Base-by-base conservation (phyloP, 441 rosid genomes). In the Metrosideros polymorpha region DNA sequence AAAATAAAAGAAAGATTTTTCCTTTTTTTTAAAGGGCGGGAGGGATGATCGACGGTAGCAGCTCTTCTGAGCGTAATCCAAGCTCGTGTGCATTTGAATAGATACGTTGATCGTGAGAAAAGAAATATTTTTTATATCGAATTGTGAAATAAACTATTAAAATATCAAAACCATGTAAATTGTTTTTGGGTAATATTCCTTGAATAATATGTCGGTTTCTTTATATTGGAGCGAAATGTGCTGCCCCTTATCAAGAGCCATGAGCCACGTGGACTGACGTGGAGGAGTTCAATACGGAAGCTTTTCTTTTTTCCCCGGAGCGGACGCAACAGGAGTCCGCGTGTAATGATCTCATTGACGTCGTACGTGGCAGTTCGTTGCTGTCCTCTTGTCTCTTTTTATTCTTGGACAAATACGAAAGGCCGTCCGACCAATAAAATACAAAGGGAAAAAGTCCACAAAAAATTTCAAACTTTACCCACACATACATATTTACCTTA, bases 11-110 rank as follows among this genome's bases (percentile, higher is more conserved):
- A 53, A 51, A 15, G 7, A 18, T 4, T 29, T 18, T 8, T 63
- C 12, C 0, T 63, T 63, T 63, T 19, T 1, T 29, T 29, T 61
- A 14, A 59, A 59, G 4, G 0, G 2, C 7, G 2, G 2, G 39
- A 59, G 22, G 10, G 35, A 9, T 4, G 9, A 14, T 8, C 9
- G 5, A 7, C 1, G 2, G 0, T 29, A 18, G 10, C 22, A 2
- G 29, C 39, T 1, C 22, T 5, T 59, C 9, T 3, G 0, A 6
- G 9, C 10, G 0, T 14, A 29, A 15, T 49, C 14, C 14, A 49
- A 49, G 14, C 2, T 6, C 17, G 4, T 13, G 14, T 49, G 51
- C 14, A 17, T 6, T 52, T 6, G 24, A 24, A 51, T 17, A 17
- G 42, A 17, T 8, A 66, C 8, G 0, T 66, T 10, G 79, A 66